Conservation (phyloP, 192 early-diverging fungal genomes). For the Mortierella antarctica region DNA sequence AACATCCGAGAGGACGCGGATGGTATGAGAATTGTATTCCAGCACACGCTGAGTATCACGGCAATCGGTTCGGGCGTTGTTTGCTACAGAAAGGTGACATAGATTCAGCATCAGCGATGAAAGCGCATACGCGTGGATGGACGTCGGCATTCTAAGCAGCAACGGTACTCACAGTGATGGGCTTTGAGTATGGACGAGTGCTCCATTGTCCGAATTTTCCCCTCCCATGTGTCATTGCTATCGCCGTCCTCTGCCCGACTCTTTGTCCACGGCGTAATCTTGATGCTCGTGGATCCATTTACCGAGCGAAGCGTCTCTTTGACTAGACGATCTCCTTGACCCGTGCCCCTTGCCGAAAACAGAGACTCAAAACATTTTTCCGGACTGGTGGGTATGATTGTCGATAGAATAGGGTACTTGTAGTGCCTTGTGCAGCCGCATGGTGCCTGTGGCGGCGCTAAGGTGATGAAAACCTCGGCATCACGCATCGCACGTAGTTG, state of each 20-base stretch:
- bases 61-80: too few relatives aligned
- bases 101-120: too few relatives aligned
- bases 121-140: too few relatives aligned
- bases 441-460: constrained; percentile 7
- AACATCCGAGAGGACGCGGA: constrained; percentile 24
- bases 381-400: constrained; percentile 18
- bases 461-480: neutral
- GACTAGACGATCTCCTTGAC: constrained; percentile 9
- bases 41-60: too few relatives aligned
- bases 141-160: too few relatives aligned
- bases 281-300: constrained; percentile 32
- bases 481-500: neutral
- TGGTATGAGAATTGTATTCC: neutral
- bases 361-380: constrained; percentile 28
- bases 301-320: constrained; percentile 21
- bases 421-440: constrained; percentile 34
- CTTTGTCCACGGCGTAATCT: constrained; percentile 22
- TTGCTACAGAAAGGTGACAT: too few relatives aligned
- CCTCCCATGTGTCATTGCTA: neutral
- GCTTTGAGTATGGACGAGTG: constrained; percentile 1
- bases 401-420: constrained; percentile 16
- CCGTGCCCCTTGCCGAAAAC: constrained; percentile 29
- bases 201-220: neutral
- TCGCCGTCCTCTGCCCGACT: neutral
- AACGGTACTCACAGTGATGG: constrained; percentile 1